Percentiles rank a stretch among this genome's conserved stretches.
phyloP scores from a whole-genome alignment of 2,329 filamentous ascomycete species.

The Phaeoacremonium minimum region DNA sequence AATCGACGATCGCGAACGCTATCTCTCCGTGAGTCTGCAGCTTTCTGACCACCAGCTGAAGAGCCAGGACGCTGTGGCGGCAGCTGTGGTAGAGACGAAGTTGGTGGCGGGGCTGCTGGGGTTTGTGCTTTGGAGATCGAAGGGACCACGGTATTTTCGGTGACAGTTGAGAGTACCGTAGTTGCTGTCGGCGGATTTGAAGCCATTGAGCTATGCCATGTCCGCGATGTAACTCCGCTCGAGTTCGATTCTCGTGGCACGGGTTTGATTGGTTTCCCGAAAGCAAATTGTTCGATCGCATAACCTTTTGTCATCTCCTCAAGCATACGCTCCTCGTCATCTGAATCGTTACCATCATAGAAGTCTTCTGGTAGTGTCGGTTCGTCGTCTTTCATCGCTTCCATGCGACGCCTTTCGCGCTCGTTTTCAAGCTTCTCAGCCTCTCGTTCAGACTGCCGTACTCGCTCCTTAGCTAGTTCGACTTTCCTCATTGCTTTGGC shows the following conservation, averaged over 20 bases:
- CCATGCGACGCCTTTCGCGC: conserved; percentile 47
- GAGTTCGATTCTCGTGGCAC: conserved; percentile 78
- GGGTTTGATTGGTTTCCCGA: conserved; percentile 61
- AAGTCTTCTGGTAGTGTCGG: conserved; percentile 44
- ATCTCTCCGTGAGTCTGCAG: conserved; percentile 15
- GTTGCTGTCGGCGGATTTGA: conserved; percentile 68
- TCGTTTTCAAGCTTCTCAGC: conserved; percentile 58
- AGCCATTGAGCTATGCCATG: conserved; percentile 75
- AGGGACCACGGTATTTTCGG: conserved; percentile 45
- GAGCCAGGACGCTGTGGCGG: conserved; percentile 28
- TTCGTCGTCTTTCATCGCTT: conserved; percentile 34
- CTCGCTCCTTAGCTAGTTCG: conserved; percentile 71
- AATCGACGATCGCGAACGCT: conserved; percentile 72
- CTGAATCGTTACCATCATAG: conserved; percentile 60
- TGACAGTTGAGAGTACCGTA: conserved; percentile 67
- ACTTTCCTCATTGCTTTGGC: conserved; percentile 60
- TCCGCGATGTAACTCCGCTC: conserved; percentile 70
- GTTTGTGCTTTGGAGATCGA: conserved; percentile 20
- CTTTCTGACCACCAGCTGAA: conserved; percentile 21
- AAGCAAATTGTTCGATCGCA: conserved; percentile 77
- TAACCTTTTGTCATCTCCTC: conserved; percentile 88
- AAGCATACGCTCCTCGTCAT: conserved; percentile 72
- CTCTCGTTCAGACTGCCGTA: conserved; percentile 70
- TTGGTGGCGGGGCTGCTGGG: conserved; percentile 41
- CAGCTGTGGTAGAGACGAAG: conserved; percentile 38